These are phyloP conservation scores for Fusarium coicis DNA, from an alignment of 2,329 filamentous ascomycete species.

Conservation along the genomic window DNA sequence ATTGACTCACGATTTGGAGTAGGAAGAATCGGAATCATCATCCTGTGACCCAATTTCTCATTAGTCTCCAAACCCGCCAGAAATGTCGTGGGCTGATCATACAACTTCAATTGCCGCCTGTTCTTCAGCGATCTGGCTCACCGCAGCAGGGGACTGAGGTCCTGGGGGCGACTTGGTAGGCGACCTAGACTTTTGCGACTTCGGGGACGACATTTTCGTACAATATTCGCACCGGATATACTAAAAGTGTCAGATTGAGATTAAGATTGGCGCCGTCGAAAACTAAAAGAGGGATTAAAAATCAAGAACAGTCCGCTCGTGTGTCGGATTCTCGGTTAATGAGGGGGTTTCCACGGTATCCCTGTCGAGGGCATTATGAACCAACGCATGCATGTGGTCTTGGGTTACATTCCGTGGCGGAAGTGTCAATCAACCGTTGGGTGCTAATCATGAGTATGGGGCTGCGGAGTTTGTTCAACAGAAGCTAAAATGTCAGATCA, in stretches of 20 bases:
- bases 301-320: not conserved
- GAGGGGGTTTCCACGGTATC: not conserved
- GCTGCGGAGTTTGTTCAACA: not conserved
- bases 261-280: not conserved
- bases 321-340: not conserved
- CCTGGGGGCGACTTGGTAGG: not conserved
- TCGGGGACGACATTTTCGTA: slow-evolving; percentile 18
- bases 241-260: not conserved
- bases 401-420: not conserved
- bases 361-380: not conserved
- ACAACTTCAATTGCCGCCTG: slow-evolving; percentile 25
- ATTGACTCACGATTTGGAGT: slow-evolving; percentile 15
- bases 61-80: not conserved
- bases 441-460: not conserved
- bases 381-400: not conserved
- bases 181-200: not conserved
- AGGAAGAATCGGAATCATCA: slow-evolving; percentile 29
- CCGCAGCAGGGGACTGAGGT: not conserved
- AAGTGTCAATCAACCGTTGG: not conserved
- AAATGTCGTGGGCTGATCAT: not conserved
- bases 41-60: not conserved
- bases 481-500: not conserved
- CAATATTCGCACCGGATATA: not conserved
- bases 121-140: not conserved
- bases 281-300: slow-evolving; percentile 1